Conservation (phyloP, 306 rosid genomes). For the Quercus dentata region DNA sequence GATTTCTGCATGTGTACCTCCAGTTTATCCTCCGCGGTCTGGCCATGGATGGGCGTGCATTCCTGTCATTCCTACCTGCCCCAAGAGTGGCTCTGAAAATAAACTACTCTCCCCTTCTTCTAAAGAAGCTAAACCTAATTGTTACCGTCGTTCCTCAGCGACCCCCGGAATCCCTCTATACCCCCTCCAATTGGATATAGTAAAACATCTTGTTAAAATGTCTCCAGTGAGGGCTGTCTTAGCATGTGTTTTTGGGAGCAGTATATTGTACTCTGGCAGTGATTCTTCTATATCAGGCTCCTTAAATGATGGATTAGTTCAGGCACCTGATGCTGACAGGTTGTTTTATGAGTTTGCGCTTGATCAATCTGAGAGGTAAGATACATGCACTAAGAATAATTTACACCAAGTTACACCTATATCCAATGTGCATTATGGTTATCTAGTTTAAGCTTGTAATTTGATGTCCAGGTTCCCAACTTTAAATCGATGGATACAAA, state of each 20-base stretch:
- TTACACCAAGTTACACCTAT: not conserved
- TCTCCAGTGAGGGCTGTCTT: conserved; percentile 96
- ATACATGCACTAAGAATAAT: not conserved
- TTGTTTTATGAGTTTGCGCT: conserved; percentile 96
- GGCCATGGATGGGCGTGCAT: conserved; percentile 99
- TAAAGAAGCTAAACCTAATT: conserved; percentile 78
- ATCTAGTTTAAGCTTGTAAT: conserved; percentile 20
- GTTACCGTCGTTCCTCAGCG: conserved; percentile 63
- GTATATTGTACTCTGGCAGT: conserved; percentile 74
- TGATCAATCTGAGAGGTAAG: conserved; percentile 97
- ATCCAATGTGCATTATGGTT: conserved; percentile 11
- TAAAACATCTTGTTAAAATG: conserved; percentile 91
- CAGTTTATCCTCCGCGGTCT: conserved; percentile 91
- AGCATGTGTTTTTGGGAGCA: conserved; percentile 94
- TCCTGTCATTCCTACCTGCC: conserved; percentile 75
- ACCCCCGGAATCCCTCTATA: conserved; percentile 79
- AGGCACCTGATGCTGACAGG: conserved; percentile 75
- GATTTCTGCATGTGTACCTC: conserved; percentile 96
- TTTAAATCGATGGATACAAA: conserved; percentile 97
- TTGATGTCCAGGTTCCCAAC: conserved; percentile 78
- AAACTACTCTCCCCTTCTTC: conserved; percentile 79
- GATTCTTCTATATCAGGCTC: conserved; percentile 77
- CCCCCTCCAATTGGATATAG: conserved; percentile 89
- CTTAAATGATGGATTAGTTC: conserved; percentile 68
- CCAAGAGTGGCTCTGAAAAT: conserved; percentile 70